Conservation (phyloP, 495 filamentous ascomycete genomes). For the Penicillium waksmanii region DNA sequence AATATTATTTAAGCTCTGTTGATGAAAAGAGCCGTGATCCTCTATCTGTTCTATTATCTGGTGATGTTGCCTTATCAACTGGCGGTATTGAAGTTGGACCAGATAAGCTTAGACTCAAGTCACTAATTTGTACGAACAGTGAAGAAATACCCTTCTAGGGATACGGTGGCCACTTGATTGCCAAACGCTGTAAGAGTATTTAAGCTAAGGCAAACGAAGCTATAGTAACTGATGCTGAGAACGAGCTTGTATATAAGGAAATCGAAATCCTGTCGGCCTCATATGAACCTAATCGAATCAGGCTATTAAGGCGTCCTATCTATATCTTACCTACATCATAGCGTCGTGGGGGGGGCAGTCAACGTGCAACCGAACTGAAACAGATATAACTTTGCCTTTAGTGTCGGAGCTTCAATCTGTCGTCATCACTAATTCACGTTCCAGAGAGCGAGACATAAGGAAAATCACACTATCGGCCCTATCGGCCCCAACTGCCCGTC, state of each 20-base stretch:
- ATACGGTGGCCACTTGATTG: background rate
- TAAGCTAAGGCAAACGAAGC: background rate
- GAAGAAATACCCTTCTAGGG: background rate
- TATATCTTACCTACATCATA: background rate
- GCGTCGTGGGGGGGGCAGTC: background rate
- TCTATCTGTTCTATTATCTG: background rate
- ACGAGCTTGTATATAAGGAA: background rate
- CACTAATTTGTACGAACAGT: background rate
- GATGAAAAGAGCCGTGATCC: background rate
- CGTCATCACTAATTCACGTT: conserved; percentile 7
- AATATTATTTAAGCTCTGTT: background rate
- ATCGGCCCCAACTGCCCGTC: conserved; percentile 4
- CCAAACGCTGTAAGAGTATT: background rate
- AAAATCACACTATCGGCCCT: background rate
- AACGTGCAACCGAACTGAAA: background rate
- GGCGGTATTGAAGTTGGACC: background rate
- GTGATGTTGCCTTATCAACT: background rate
- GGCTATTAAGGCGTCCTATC: background rate
- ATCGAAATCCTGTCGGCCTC: background rate
- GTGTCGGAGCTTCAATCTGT: conserved; percentile 9
- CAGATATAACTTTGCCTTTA: background rate
- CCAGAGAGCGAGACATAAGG: conserved; percentile 7
- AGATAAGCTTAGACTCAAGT: background rate
- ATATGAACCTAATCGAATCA: background rate
- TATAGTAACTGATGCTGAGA: background rate